phyloP scores from a whole-genome alignment of 345 rosid genomes.

The Bruguiera sexangula region DNA sequence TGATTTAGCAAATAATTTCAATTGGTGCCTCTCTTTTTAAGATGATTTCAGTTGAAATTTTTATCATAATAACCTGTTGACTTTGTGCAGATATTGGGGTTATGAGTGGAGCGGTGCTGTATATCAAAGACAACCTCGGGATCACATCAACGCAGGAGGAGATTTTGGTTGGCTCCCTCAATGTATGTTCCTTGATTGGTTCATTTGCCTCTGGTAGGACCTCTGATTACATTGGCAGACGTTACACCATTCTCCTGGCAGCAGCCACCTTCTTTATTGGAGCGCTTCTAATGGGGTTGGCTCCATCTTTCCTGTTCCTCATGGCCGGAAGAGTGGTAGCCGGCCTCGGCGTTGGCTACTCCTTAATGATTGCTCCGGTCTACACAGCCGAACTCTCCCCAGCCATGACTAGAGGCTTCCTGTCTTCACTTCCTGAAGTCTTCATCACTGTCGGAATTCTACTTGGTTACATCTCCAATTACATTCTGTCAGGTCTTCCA shows the following conservation, averaged over 20 bases:
- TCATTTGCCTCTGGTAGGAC: slow-evolving; percentile 61
- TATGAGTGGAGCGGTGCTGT: slow-evolving; percentile 64
- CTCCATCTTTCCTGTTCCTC: slow-evolving; percentile 50
- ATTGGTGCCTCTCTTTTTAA: background rate
- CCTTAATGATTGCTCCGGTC: slow-evolving; percentile 64
- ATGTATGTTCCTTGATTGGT: slow-evolving; percentile 55
- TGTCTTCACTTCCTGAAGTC: slow-evolving; percentile 67
- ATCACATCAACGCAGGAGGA: slow-evolving; percentile 53
- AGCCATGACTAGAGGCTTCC: slow-evolving; percentile 52
- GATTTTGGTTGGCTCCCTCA: slow-evolving; percentile 56
- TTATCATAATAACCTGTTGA: background rate
- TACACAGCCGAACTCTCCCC: slow-evolving; percentile 63
- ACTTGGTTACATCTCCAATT: slow-evolving; percentile 58
- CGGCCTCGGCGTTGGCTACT: slow-evolving; percentile 71
- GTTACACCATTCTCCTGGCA: slow-evolving; percentile 63
- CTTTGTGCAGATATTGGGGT: slow-evolving; percentile 54
- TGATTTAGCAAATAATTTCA: background rate
- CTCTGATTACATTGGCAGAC: slow-evolving; percentile 65
- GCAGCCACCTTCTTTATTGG: slow-evolving; percentile 55
- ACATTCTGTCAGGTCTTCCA: slow-evolving; percentile 49
- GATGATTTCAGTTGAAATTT: too few relatives aligned
- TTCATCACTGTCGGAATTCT: slow-evolving; percentile 63
- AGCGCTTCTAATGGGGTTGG: slow-evolving; percentile 63
- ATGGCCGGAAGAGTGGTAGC: slow-evolving; percentile 61
- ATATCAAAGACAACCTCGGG: slow-evolving; percentile 44